Conservation (phyloP, 768 basidiomycete genomes). For the Pleurotus salmoneostramineus region DNA sequence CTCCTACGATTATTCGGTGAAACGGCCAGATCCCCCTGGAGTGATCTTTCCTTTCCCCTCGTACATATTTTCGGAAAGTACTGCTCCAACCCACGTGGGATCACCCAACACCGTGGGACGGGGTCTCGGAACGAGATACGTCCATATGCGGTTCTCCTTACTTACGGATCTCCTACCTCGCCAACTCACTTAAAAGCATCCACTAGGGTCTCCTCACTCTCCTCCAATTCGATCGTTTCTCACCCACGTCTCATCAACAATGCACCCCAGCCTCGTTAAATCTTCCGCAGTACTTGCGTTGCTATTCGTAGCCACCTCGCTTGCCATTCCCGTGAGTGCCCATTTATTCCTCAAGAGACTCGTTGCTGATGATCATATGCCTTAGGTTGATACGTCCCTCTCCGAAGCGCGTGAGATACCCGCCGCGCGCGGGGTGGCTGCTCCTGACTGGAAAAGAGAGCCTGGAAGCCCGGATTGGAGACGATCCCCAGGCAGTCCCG, state of each 20-base stretch:
- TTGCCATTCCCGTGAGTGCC: conserved; percentile 3
- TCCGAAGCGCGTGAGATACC: background rate
- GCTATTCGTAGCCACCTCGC: background rate
- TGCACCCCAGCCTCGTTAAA: background rate
- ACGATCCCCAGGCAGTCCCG: conserved; percentile 10
- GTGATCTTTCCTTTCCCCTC: background rate
- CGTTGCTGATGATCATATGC: background rate
- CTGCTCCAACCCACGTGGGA: conserved; percentile 6
- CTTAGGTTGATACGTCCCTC: conserved; percentile 8
- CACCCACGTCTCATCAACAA: background rate
- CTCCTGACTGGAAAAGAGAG: conserved; percentile 6
- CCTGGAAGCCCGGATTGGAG: conserved; percentile 13
- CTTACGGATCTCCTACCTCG: conserved; percentile 6
- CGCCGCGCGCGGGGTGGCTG: conserved; percentile 15
- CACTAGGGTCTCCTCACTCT: conserved; percentile 3
- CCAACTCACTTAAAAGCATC: conserved; percentile 3
- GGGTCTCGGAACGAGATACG: conserved; percentile 7
- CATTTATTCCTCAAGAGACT: background rate
- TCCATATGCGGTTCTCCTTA: conserved; percentile 1
- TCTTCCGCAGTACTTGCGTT: background rate
- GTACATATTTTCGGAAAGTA: background rate
- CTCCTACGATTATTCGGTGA: conserved; percentile 5
- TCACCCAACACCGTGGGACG: conserved; percentile 3
- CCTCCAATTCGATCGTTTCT: background rate
- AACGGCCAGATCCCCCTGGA: background rate